Conservation (phyloP, 1,139 yeast genomes). For the Yamadazyma spencermartinsiae region DNA sequence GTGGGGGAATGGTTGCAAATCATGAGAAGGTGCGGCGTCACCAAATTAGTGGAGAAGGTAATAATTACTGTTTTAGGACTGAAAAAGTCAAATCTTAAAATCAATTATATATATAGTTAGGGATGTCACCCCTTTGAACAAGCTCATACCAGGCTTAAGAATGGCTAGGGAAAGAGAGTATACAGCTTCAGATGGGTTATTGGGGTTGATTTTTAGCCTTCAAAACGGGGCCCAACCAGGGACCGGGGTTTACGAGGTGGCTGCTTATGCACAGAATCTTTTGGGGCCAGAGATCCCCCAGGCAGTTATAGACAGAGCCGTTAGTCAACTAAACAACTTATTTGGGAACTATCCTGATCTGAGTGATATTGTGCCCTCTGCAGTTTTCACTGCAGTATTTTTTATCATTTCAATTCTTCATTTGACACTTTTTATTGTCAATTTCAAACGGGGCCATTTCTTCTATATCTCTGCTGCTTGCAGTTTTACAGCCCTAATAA, state of each 20-base stretch:
- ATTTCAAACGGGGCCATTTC: conserved; percentile 60
- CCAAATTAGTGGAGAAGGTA: neutral
- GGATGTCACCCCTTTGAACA: no score
- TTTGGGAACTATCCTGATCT: conserved; percentile 69
- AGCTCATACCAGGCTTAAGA: no score
- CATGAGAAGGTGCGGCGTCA: neutral
- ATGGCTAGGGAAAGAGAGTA: conserved; percentile 8
- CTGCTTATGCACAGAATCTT: conserved; percentile 10
- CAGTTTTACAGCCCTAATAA: conserved; percentile 50
- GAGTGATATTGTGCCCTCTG: conserved; percentile 61
- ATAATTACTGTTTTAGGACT: neutral
- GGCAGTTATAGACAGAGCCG: conserved; percentile 33
- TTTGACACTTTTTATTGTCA: conserved; percentile 48
- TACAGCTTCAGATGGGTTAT: conserved; percentile 15
- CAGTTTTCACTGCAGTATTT: conserved; percentile 58
- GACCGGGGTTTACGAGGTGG: conserved; percentile 13
- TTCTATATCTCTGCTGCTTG: conserved; percentile 61
- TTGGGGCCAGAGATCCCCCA: conserved; percentile 32
- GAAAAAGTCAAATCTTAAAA: neutral
- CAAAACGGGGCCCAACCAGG: conserved; percentile 18
- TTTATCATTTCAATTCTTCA: conserved; percentile 50
- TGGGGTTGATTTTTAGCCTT: conserved; percentile 10
- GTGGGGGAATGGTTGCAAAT: neutral
- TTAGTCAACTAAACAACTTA: conserved; percentile 46
- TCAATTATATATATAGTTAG: neutral